Evolutionary conservation across 2,329 filamentous ascomycete genomes (phyloP).

Genomic region (Cladosporium sp.): DNA sequence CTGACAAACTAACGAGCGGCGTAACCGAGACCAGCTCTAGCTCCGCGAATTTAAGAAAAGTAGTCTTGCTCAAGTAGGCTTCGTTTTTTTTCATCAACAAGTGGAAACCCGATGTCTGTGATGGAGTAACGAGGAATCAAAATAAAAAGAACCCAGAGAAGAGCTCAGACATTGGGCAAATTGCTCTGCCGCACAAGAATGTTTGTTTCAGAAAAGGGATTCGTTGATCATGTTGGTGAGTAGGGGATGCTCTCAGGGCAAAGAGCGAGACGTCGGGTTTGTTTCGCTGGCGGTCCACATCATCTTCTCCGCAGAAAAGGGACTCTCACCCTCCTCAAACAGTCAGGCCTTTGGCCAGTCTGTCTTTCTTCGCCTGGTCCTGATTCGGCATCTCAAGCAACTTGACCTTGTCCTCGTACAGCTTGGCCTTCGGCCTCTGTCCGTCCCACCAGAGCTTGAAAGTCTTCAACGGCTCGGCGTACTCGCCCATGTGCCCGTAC

Average conservation of each 20-base stretch:
- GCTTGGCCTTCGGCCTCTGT: conserved; percentile 36
- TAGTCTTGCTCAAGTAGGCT: neutral
- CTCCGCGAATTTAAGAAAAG: neutral
- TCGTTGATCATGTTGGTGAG: neutral
- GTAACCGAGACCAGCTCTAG: neutral
- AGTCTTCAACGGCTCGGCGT: conserved; percentile 1
- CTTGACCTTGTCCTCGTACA: conserved; percentile 32
- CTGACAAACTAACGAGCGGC: neutral
- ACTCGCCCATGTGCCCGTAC: conserved; percentile 17
- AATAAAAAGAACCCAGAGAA: neutral
- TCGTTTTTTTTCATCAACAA: neutral
- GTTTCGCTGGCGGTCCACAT: neutral
- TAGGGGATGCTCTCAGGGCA: neutral
- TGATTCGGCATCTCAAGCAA: conserved; percentile 21
- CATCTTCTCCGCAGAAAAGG: neutral
- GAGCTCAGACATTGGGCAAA: neutral
- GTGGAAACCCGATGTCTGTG: neutral
- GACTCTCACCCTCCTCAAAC: conserved; percentile 12
- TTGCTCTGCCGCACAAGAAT: neutral
- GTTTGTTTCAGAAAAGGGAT: neutral
- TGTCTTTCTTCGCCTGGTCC: conserved; percentile 21
- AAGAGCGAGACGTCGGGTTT: neutral
- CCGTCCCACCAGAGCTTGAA: conserved; percentile 44
- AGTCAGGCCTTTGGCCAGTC: conserved; percentile 19
- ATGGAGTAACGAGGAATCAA: neutral